These are phyloP conservation scores for Apiospora rasikravindrae DNA, from an alignment of 2,329 filamentous ascomycete genomes.

Conservation along the genomic window DNA sequence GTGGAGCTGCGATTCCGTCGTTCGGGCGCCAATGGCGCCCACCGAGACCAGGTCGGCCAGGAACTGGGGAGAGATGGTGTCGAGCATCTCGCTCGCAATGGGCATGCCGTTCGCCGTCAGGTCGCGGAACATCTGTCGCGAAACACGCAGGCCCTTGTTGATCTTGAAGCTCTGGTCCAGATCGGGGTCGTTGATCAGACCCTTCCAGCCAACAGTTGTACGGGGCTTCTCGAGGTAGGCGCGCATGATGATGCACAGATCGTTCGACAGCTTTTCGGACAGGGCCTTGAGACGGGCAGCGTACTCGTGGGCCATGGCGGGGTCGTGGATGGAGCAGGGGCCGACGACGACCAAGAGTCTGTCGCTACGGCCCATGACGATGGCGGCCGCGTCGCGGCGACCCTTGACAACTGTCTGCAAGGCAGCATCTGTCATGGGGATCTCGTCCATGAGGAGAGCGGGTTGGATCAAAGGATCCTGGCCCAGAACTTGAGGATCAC, in stretches of 20 bases:
- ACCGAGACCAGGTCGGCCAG: constrained; percentile 94
- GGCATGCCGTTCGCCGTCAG: constrained; percentile 88
- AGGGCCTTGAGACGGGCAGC: constrained; percentile 77
- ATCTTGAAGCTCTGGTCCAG: constrained; percentile 98
- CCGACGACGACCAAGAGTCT: constrained; percentile 93
- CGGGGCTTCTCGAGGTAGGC: constrained; percentile 99
- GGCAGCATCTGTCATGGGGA: constrained; percentile 70
- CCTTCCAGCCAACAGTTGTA: constrained; percentile 99
- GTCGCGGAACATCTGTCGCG: constrained; percentile 92
- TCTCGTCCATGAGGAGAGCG: constrained; percentile 83
- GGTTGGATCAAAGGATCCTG: constrained; percentile 94
- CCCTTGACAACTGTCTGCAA: constrained; percentile 74
- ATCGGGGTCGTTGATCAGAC: constrained; percentile 97
- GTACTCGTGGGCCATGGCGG: constrained; percentile 86
- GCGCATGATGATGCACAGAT: constrained; percentile 94
- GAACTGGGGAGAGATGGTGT: constrained; percentile 98
- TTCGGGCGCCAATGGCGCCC: constrained; percentile 93
- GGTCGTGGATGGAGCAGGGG: constrained; percentile 97
- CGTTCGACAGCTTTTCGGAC: constrained; percentile 78
- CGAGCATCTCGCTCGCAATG: constrained; percentile 97
- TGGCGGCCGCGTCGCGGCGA: constrained; percentile 70
- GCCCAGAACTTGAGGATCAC: constrained; percentile 70
- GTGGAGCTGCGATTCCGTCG: constrained; percentile 95
- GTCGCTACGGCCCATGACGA: constrained; percentile 81
- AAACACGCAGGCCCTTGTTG: constrained; percentile 95